These are phyloP conservation scores for Cucurbita moschata DNA, from an alignment of 306 rosid genomes.

Conservation along the genomic window DNA sequence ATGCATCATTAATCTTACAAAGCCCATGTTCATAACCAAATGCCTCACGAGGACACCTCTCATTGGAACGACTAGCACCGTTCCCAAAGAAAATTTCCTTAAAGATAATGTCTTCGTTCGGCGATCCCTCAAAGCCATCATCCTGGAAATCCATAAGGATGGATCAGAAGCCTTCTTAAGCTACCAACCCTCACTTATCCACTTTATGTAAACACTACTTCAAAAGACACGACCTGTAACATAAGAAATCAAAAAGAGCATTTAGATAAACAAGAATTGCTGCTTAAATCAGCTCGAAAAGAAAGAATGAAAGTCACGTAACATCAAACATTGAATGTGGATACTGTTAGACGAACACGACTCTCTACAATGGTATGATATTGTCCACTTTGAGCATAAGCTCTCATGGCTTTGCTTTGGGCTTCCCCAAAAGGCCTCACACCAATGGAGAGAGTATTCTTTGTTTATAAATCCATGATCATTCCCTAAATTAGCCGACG, in stretches of 20 bases:
- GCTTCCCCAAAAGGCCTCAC: too few relatives aligned
- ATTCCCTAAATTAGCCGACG: too few relatives aligned
- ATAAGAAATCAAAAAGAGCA: background rate
- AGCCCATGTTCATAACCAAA: constrained; percentile 51
- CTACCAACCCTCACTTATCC: constrained; percentile 17
- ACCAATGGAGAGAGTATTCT: too few relatives aligned
- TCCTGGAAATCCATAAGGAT: constrained; percentile 40
- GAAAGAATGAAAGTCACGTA: background rate
- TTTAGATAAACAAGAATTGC: background rate
- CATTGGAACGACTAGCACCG: constrained; percentile 23
- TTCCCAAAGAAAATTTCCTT: constrained; percentile 53
- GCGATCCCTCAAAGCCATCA: constrained; percentile 76
- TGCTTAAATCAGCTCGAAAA: background rate
- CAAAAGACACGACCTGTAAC: background rate
- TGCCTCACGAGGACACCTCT: constrained; percentile 38
- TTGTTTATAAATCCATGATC: too few relatives aligned
- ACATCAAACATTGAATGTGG: background rate
- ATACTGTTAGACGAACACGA: too few relatives aligned
- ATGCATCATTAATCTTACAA: constrained; percentile 37
- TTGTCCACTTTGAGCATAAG: too few relatives aligned
- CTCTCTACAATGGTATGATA: too few relatives aligned
- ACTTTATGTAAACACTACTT: background rate
- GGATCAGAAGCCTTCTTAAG: constrained; percentile 13
- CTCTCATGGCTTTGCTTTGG: too few relatives aligned
- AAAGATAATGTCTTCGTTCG: constrained; percentile 52